Percentiles rank a stretch among this genome's conserved stretches.
These are phyloP conservation scores for Colletotrichum theobromicola DNA, from an alignment of 2,329 filamentous ascomycete genomes.

Conservation along the genomic window DNA sequence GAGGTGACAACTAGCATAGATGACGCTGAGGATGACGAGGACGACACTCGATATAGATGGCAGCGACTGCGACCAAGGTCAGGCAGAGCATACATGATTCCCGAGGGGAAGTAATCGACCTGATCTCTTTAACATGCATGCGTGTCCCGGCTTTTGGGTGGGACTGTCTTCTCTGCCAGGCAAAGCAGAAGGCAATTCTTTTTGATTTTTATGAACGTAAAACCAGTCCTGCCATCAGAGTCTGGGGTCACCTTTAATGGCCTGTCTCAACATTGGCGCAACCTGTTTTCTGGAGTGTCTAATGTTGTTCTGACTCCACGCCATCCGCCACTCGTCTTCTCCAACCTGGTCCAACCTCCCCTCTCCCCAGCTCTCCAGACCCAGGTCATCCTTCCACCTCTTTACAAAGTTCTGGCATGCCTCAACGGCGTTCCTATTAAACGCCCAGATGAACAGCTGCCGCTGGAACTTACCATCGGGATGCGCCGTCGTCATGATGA, in stretches of 20 bases:
- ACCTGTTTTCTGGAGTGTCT: slow-evolving; percentile 72
- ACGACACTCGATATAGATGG: no score
- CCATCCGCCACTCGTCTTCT: slow-evolving; percentile 53
- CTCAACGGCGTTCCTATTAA: slow-evolving; percentile 51
- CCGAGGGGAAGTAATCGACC: no score
- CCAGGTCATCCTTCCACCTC: slow-evolving; percentile 51
- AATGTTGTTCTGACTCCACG: slow-evolving; percentile 71
- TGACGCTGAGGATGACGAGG: no score
- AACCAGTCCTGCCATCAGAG: neutral
- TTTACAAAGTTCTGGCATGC: slow-evolving; percentile 62
- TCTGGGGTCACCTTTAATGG: slow-evolving; percentile 37
- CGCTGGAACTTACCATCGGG: slow-evolving; percentile 62
- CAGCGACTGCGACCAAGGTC: no score
- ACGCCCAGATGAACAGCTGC: slow-evolving; percentile 72
- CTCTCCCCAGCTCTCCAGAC: slow-evolving; percentile 59
- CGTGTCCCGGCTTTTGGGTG: neutral
- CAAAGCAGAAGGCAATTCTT: neutral
- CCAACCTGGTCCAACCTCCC: slow-evolving; percentile 49
- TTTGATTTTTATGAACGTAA: fast-evolving
- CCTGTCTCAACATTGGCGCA: slow-evolving; percentile 67
- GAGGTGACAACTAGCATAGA: no score
- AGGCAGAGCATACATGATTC: no score
- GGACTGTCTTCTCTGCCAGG: neutral
- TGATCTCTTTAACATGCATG: no score
- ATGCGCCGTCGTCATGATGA: slow-evolving; percentile 73